Conservation (phyloP, 179 eudicot genomes). For the Amaranthus tricolor region DNA sequence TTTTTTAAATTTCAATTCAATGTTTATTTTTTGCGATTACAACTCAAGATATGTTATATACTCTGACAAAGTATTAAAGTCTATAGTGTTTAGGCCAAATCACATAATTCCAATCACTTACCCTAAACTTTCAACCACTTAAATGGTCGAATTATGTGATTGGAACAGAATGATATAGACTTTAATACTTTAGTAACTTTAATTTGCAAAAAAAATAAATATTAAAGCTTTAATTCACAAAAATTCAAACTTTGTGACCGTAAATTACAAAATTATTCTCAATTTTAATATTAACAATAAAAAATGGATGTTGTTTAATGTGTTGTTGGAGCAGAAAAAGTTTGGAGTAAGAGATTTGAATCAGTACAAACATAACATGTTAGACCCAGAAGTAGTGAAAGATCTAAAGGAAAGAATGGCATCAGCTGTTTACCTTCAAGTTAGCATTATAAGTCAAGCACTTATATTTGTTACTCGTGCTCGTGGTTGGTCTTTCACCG, state of each 20-base stretch:
- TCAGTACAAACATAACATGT: slow-evolving; percentile 33
- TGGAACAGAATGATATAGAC: too few species aligned
- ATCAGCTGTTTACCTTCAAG: slow-evolving; percentile 67
- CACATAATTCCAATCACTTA: too few species aligned
- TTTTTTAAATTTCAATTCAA: too few species aligned
- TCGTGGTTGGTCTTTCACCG: slow-evolving; percentile 57
- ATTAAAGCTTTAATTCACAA: background rate
- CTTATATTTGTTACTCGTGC: slow-evolving; percentile 70
- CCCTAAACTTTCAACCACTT: too few species aligned
- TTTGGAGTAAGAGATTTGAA: slow-evolving; percentile 44
- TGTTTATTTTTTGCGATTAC: too few species aligned
- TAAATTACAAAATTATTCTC: background rate
- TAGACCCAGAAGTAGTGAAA: slow-evolving; percentile 27
- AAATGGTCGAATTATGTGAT: too few species aligned
- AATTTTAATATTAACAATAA: background rate
- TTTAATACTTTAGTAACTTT: too few species aligned
- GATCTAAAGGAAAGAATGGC: slow-evolving; percentile 51
- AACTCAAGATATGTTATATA: too few species aligned
- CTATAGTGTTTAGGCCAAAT: too few species aligned
- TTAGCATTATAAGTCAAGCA: slow-evolving; percentile 70
- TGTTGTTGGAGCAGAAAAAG: slow-evolving; percentile 33
- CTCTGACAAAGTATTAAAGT: too few species aligned
- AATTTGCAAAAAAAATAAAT: too few species aligned
- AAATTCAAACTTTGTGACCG: background rate
- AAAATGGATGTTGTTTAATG: background rate